A percentile compares a stretch with the other conserved stretches of the same genome.
Evolutionary conservation across 2,329 filamentous ascomycete genomes (phyloP).

Genomic region (Colletotrichum lini): DNA sequence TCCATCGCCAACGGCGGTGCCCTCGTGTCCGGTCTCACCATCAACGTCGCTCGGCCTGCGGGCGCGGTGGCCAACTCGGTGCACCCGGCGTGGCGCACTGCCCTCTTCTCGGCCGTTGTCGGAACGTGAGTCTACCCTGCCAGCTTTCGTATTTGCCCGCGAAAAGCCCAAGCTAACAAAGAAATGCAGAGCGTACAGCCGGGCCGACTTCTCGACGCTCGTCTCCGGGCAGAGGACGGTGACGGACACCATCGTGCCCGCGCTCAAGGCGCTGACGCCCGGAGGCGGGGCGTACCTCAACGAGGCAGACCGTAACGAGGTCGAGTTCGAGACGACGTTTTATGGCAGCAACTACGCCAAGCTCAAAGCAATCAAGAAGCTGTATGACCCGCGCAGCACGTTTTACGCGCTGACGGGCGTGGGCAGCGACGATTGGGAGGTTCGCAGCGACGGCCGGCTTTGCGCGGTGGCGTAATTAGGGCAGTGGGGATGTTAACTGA

Average conservation of each 20-base stretch:
- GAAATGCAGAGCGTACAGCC: constrained; percentile 21
- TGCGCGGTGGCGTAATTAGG: constrained; percentile 28
- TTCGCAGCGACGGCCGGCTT: constrained; percentile 45
- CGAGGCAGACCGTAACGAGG: constrained; percentile 65
- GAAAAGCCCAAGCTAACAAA: background rate
- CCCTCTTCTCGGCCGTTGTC: constrained; percentile 36
- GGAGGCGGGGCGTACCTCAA: constrained; percentile 64
- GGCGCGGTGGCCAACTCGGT: constrained; percentile 42
- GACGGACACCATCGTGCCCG: constrained; percentile 28
- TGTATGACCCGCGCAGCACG: constrained; percentile 61
- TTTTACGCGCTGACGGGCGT: constrained; percentile 66
- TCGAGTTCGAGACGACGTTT: constrained; percentile 60
- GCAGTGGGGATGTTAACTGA: too few relatives aligned
- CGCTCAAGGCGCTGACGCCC: constrained; percentile 48
- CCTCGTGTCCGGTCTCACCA: constrained; percentile 32
- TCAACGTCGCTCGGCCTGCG: constrained; percentile 33
- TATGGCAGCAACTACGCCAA: constrained; percentile 62
- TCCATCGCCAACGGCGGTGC: constrained; percentile 22
- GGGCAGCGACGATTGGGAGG: constrained; percentile 65
- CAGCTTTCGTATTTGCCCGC: background rate
- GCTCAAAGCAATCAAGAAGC: constrained; percentile 61
- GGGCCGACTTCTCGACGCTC: constrained; percentile 34
- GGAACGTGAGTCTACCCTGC: constrained; percentile 27
- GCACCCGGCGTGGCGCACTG: constrained; percentile 45
- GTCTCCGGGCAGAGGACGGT: constrained; percentile 19